Conservation (phyloP, 2,329 filamentous ascomycete genomes). For the Tolypocladium inflatum region DNA sequence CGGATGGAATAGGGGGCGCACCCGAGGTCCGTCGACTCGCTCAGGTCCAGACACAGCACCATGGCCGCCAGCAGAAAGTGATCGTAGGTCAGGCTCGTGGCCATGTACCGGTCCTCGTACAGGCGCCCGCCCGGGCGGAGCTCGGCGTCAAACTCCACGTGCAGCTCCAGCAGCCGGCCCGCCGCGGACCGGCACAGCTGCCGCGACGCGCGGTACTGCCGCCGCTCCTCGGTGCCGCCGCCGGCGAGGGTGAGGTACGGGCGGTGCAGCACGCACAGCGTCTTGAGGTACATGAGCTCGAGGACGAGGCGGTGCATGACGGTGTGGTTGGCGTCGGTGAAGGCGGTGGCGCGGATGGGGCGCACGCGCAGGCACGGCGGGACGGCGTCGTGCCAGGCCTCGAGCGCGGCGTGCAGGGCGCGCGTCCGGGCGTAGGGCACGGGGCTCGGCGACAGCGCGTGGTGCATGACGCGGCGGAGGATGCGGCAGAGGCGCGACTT, state of each 20-base stretch:
- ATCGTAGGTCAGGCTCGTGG: conserved; percentile 41
- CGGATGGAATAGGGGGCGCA: conserved; percentile 8
- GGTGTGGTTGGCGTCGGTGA: conserved; percentile 31
- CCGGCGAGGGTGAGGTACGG: conserved; percentile 28
- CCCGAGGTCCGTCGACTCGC: conserved; percentile 27
- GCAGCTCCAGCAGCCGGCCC: conserved; percentile 33
- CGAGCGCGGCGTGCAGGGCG: conserved; percentile 29
- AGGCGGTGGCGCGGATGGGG: conserved; percentile 31
- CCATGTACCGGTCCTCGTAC: conserved; percentile 41
- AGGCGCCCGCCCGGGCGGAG: conserved; percentile 39
- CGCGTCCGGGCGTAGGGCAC: conserved; percentile 24
- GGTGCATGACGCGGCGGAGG: conserved; percentile 31
- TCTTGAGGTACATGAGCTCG: conserved; percentile 38
- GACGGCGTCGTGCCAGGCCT: conserved; percentile 23
- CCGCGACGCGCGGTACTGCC: conserved; percentile 26
- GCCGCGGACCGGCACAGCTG: conserved; percentile 32
- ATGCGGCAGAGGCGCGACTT: conserved; percentile 34
- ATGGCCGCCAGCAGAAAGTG: conserved; percentile 52
- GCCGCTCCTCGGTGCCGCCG: conserved; percentile 17
- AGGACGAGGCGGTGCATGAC: conserved; percentile 40
- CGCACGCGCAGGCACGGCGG: conserved; percentile 30
- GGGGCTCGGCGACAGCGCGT: conserved; percentile 26
- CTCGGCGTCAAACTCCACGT: conserved; percentile 36
- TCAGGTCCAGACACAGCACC: conserved; percentile 45
- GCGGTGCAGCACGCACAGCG: conserved; percentile 39